Percentiles rank a stretch among this genome's conserved stretches.
Evolutionary conservation across 192 early-diverging fungal genomes (phyloP).

Genomic region (Coemansia sp.): DNA sequence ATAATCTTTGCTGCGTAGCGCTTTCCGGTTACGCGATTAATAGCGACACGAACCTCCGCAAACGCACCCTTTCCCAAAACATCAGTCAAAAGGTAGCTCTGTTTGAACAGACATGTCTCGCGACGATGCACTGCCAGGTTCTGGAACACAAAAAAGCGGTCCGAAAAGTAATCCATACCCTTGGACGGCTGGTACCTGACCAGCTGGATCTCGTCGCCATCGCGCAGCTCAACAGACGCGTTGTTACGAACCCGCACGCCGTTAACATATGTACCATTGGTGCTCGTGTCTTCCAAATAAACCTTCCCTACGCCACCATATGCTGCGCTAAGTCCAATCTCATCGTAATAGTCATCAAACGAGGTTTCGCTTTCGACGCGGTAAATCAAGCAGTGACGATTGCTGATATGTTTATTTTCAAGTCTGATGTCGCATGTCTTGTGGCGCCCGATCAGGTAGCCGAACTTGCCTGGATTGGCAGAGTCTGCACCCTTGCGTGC

Average conservation of each 20-base stretch:
- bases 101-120: constrained; percentile 46
- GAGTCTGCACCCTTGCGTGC: neutral
- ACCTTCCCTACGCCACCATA: constrained; percentile 11
- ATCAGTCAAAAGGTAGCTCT: constrained; percentile 41
- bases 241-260: constrained; percentile 54
- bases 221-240: constrained; percentile 52
- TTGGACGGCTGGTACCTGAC: constrained; percentile 48
- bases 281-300: constrained; percentile 56
- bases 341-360: constrained; percentile 1
- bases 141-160: constrained; percentile 48
- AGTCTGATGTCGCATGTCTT: constrained; percentile 51
- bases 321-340: neutral
- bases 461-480: constrained; percentile 23
- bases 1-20: constrained; percentile 77
- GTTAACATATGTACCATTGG: constrained; percentile 73
- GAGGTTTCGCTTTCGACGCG: constrained; percentile 28
- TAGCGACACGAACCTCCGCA: constrained; percentile 66
- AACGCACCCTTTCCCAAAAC: constrained; percentile 56
- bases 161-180: constrained; percentile 45
- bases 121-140: constrained; percentile 39
- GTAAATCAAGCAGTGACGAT: constrained; percentile 55
- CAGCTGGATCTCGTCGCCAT: constrained; percentile 65
- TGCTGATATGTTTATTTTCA: constrained; percentile 52
- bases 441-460: constrained; percentile 53
- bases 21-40: constrained; percentile 61